Base-by-base conservation (phyloP, 768 basidiomycete species). In the Candolleomyces eurysporus region DNA sequence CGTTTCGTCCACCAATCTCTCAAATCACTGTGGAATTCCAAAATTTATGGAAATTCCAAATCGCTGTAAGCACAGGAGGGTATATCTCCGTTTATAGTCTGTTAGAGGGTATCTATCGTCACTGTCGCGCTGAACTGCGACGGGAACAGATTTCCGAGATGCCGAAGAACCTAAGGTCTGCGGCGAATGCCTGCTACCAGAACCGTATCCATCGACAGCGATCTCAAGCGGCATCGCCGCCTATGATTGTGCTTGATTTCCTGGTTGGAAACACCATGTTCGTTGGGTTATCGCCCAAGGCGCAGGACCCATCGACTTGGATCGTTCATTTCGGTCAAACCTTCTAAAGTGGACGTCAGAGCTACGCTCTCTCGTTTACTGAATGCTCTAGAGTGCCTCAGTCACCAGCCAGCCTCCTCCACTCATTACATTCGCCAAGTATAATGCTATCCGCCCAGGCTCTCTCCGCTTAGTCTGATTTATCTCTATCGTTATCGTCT, bases 81-180 rank as follows among this genome's bases (percentile, higher is more conserved):
- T 26, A 14, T 21, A 48, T 61, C 13, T 22, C 53, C 2, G 30
- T 61, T 7, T 14, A 16, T 11, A 30, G 26, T 7, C 10, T 61
- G 11, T 32, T 61, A 9, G 42, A 55, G 26, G 11, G 10, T 4
- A 49, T 56, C 46, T 49, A 55, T 26, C 26, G 43, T 6, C 53
- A 61, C 26, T 61, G 52, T 49, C 54, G 45, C 13, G 13, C 42
- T 26, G 45, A 36, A 11, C 7, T 61, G 16, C 17, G 52, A n/a
- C 60, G 60, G 10, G 60, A 61, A 8, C 60, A 61, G 26, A 39
- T 43, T n/a, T 13, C 9, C 9, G 59, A 60, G 48, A 51, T 56
- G 43, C 50, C 50, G 9, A 36, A 22, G 13, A n/a, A 43, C 19
- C 40, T 10, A 19, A 60, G 49, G 21, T 13, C 19, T 16, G 17